A percentile compares a stretch with the other conserved stretches of the same genome.
Evolutionary conservation across 257 asterid genomes (phyloP).

Genomic region (Striga asiatica): DNA sequence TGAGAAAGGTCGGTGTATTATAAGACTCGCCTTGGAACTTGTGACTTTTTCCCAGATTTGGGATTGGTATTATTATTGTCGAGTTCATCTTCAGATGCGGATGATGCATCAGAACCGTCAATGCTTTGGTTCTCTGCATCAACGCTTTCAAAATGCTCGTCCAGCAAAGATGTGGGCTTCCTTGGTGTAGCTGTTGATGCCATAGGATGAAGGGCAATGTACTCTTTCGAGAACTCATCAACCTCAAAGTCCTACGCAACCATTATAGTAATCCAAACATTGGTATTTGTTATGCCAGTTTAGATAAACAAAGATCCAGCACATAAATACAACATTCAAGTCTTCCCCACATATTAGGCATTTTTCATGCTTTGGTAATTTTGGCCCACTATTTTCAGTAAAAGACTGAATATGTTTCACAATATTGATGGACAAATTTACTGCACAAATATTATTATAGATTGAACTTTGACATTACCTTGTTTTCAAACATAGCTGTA

Average conservation of each 20-base stretch:
- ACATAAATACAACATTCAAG: not conserved
- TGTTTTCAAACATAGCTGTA: constrained; percentile 37
- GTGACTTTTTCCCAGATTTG: constrained; percentile 32
- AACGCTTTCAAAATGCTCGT: constrained; percentile 74
- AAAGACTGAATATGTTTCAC: too few species aligned
- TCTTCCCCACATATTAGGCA: too few species aligned
- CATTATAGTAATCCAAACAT: not conserved
- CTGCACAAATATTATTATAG: too few species aligned
- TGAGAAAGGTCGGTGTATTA: too few species aligned
- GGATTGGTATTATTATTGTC: constrained; percentile 15
- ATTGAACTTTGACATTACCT: too few species aligned
- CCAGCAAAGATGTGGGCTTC: constrained; percentile 53
- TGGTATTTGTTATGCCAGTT: not conserved
- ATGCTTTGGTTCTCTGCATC: constrained; percentile 38
- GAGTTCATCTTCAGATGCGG: constrained; percentile 44
- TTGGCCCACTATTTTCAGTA: not conserved
- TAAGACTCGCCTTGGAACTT: constrained; percentile 51
- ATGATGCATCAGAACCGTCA: constrained; percentile 51
- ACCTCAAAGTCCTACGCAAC: constrained; percentile 71
- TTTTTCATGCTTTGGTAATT: not conserved
- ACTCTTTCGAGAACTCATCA: constrained; percentile 63
- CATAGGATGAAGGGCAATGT: constrained; percentile 67
- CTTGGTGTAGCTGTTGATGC: constrained; percentile 43
- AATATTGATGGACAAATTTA: too few species aligned
- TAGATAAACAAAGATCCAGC: not conserved